Evolutionary conservation across 1,284 basidiomycete genomes (phyloP).

Genomic region (Ganoderma boninense): DNA sequence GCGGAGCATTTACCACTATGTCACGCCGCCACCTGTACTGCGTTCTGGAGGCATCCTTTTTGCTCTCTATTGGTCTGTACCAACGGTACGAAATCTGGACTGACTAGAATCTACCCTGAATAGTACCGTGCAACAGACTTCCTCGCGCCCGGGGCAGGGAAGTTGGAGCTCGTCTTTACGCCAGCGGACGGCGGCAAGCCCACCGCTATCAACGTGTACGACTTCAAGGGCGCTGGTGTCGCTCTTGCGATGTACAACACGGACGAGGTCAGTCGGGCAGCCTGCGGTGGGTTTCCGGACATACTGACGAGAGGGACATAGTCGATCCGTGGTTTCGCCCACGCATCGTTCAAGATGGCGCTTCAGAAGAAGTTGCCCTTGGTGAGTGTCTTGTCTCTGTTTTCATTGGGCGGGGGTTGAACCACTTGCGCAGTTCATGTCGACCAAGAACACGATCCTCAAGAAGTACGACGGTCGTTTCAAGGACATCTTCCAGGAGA

Average conservation of each 20-base stretch:
- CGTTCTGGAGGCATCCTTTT: too few species aligned
- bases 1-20: too few species aligned
- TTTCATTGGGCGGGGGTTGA: neutral
- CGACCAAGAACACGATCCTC: conserved; percentile 97
- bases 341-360: conserved; percentile 99
- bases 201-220: conserved; percentile 83
- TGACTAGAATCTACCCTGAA: neutral
- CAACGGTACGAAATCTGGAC: neutral
- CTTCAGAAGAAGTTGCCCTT: conserved; percentile 93
- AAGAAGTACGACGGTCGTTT: conserved; percentile 98
- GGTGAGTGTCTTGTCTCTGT: conserved; percentile 48
- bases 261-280: conserved; percentile 70
- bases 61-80: too few species aligned
- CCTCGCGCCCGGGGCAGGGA: conserved; percentile 87
- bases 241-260: conserved; percentile 97
- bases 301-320: neutral
- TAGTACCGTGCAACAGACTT: conserved; percentile 93
- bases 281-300: too few species aligned
- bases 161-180: conserved; percentile 88
- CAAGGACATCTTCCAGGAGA: conserved; percentile 98
- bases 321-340: conserved; percentile 96
- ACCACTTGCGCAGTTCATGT: conserved; percentile 79
- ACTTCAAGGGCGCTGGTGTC: conserved; percentile 91
- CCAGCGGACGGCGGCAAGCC: conserved; percentile 75
- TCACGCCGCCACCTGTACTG: too few species aligned